phyloP scores from a whole-genome alignment of 177 flowering plant species.

The Tripterygium wilfordii region DNA sequence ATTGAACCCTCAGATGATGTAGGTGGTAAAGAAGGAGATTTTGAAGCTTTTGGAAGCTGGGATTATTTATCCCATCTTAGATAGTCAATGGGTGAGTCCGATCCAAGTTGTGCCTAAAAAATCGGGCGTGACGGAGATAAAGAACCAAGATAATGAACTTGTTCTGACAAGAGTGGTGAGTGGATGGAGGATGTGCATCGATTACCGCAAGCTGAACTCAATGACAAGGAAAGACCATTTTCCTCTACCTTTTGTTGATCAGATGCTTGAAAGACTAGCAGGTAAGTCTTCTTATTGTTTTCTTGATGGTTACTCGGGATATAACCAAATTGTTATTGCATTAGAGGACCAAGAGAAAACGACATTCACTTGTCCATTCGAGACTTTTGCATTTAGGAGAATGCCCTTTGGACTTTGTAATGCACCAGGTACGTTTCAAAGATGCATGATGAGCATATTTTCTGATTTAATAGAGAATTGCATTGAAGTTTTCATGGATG shows the following conservation, averaged over 20 bases:
- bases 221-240: background rate
- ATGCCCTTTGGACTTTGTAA: constrained; percentile 5
- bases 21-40: background rate
- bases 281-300: background rate
- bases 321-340: background rate
- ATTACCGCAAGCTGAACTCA: background rate
- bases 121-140: background rate
- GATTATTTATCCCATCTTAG: background rate
- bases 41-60: background rate
- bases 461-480: background rate
- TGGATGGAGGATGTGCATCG: background rate
- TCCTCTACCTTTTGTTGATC: background rate
- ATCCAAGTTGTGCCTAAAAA: background rate
- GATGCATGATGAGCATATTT: background rate
- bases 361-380: background rate
- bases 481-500: background rate
- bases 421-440: background rate
- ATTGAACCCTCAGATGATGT: too few species aligned
- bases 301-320: background rate
- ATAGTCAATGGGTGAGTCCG: background rate
- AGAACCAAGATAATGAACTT: background rate
- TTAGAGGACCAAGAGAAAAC: background rate
- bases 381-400: constrained; percentile 1
- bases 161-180: background rate
- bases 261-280: background rate